phyloP scores from a whole-genome alignment of 306 rosid genomes.

The Inga leiocalycina region DNA sequence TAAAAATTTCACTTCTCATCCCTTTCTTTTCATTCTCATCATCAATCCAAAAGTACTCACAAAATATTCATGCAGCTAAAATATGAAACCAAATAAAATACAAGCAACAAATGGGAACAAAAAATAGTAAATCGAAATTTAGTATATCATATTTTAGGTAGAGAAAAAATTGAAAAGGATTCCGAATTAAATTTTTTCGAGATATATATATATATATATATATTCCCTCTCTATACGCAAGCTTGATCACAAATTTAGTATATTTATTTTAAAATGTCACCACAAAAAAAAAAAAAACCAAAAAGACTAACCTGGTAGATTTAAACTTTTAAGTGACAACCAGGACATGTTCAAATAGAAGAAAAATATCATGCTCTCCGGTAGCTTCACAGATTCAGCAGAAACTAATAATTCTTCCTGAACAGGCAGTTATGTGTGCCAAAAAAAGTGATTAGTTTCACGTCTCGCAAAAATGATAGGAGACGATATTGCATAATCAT shows the following conservation, averaged over 20 bases:
- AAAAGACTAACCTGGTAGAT: constrained; percentile 52
- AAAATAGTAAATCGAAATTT: no score
- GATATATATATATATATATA: neutral
- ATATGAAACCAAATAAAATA: constrained; percentile 4
- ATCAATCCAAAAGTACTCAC: no score
- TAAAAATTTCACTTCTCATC: no score
- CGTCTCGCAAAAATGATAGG: no score
- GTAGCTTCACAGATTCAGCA: constrained; percentile 68
- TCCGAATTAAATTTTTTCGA: neutral
- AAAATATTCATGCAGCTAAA: neutral
- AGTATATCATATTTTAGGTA: no score
- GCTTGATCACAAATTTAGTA: neutral
- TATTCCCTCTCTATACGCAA: neutral
- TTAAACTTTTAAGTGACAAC: constrained; percentile 31
- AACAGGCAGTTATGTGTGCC: constrained; percentile 15
- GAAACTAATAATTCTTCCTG: constrained; percentile 78
- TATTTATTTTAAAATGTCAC: neutral
- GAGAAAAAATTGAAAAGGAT: neutral
- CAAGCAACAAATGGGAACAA: no score
- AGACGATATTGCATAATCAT: no score
- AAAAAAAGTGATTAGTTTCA: no score
- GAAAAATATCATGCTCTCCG: constrained; percentile 66
- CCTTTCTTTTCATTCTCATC: no score
- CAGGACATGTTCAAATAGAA: constrained; percentile 58
- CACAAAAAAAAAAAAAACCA: neutral